Evolutionary conservation across 192 early-diverging fungal species (phyloP).

Genomic region (Anaeromyces robustus): DNA sequence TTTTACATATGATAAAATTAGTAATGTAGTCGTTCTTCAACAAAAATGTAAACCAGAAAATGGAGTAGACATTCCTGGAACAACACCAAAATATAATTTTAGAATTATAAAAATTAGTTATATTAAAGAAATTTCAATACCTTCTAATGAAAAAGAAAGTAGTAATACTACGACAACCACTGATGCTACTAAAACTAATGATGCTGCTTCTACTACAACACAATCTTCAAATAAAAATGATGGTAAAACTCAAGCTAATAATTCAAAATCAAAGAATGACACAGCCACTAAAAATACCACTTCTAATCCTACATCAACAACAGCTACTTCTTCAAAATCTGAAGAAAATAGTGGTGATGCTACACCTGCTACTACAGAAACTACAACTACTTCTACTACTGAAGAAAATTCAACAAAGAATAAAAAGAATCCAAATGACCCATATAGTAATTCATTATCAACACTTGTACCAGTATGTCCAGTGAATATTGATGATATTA

Average conservation of each 20-base stretch:
- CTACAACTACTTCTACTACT: not conserved
- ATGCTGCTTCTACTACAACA: not conserved
- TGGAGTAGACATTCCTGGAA: not conserved
- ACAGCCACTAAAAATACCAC: not conserved
- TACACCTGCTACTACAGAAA: not conserved
- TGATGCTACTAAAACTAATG: not conserved
- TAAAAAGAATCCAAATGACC: not conserved
- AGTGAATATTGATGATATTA: constrained; percentile 34
- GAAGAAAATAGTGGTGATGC: constrained; percentile 14
- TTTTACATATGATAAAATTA: constrained; percentile 36
- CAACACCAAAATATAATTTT: not conserved
- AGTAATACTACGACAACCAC: not conserved
- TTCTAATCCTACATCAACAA: not conserved
- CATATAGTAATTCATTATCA: constrained; percentile 13
- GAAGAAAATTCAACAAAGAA: not conserved
- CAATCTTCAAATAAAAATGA: not conserved
- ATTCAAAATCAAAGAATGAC: not conserved
- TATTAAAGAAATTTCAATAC: not conserved
- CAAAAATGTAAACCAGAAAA: not conserved
- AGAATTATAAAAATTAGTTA: not conserved
- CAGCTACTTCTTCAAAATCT: not conserved
- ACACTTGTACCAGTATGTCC: constrained; percentile 17
- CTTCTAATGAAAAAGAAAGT: not conserved
- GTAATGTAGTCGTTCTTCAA: constrained; percentile 44
- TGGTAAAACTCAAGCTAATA: not conserved